Evolutionary conservation across 106 monocot species (phyloP).

Genomic region (Platanthera guangdongensis): DNA sequence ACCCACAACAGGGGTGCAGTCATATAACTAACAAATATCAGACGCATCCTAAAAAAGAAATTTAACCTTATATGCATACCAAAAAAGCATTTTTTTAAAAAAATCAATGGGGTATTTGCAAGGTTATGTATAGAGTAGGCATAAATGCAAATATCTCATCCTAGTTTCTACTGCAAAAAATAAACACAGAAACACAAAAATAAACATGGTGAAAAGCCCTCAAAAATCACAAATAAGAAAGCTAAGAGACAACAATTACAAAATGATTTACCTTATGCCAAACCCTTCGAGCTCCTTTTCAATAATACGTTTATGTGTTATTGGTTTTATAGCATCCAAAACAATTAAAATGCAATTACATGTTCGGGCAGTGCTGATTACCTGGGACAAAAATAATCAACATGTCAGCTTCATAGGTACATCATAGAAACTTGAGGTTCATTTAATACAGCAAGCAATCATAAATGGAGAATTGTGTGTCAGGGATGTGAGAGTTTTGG

Average conservation of each 20-base stretch:
- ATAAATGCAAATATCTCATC: not conserved
- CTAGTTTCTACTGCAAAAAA: not conserved
- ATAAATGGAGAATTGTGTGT: not conserved
- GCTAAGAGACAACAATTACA: not conserved
- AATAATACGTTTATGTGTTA: slow-evolving; percentile 96
- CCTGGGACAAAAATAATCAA: slow-evolving; percentile 38
- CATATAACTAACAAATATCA: not conserved
- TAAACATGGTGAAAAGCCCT: not conserved
- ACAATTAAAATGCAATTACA: slow-evolving; percentile 97
- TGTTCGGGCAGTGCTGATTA: slow-evolving; percentile 95
- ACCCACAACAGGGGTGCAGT: no score
- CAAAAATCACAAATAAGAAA: not conserved
- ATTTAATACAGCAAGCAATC: not conserved
- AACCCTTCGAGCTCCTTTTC: slow-evolving; percentile 98
- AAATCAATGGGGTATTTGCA: not conserved
- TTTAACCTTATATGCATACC: not conserved
- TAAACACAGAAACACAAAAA: not conserved
- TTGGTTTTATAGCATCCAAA: slow-evolving; percentile 98
- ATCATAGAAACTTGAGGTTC: not conserved
- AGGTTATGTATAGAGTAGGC: not conserved
- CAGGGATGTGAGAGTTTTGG: not conserved
- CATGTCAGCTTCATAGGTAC: not conserved
- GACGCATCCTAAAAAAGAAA: not conserved
- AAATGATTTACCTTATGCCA: slow-evolving; percentile 78
- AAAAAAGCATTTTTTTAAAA: not conserved